These are phyloP conservation scores for Neoarthrinium moseri DNA, from an alignment of 2,329 filamentous ascomycete genomes.

Conservation along the genomic window DNA sequence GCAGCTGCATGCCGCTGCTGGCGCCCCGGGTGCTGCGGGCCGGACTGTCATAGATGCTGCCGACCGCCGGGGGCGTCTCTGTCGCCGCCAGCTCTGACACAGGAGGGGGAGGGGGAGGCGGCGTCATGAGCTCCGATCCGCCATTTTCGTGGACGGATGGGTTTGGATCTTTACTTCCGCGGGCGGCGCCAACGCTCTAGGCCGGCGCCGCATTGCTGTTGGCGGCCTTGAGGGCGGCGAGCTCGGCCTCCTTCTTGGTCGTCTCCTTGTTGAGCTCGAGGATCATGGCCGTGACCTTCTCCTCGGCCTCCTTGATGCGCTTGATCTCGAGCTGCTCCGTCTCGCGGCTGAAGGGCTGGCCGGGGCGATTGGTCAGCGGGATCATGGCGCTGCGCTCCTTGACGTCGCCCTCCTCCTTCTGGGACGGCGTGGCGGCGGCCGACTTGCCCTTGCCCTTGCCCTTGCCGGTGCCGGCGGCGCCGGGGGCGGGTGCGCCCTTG, in stretches of 20 bases:
- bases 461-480: constrained; percentile 52
- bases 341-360: constrained; percentile 71
- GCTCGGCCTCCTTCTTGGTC: constrained; percentile 61
- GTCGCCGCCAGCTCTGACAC: not conserved
- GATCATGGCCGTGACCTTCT: constrained; percentile 61
- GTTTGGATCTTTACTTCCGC: too few relatives aligned
- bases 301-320: constrained; percentile 61
- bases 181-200: constrained; percentile 3
- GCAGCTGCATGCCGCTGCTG: not conserved
- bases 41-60: not conserved
- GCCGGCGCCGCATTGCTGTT: constrained; percentile 37
- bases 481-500: constrained; percentile 36
- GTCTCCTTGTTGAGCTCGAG: constrained; percentile 59
- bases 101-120: not conserved
- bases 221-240: constrained; percentile 60
- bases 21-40: constrained; percentile 1
- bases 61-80: too few relatives aligned
- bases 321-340: constrained; percentile 65
- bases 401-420: constrained; percentile 36
- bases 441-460: too few relatives aligned
- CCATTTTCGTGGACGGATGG: not conserved
- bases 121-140: constrained; percentile 23
- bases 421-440: constrained; percentile 18
- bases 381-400: constrained; percentile 71
- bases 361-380: constrained; percentile 63